Conservation (phyloP, 768 basidiomycete species). For the Suillus ampliporus region DNA sequence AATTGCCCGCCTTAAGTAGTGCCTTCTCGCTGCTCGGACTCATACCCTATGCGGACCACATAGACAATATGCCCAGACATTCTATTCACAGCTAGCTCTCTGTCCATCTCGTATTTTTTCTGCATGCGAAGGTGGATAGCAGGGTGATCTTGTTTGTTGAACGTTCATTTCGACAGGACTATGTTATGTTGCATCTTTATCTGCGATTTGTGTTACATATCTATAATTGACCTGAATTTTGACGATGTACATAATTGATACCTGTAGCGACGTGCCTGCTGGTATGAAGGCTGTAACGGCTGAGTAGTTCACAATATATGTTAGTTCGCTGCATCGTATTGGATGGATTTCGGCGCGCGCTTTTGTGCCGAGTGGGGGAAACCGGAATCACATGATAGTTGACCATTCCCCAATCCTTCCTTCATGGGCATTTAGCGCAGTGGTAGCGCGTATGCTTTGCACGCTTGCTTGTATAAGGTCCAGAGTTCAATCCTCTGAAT, state of each 20-base stretch:
- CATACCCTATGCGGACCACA: constrained; percentile 2
- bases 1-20: constrained; percentile 43
- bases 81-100: neutral
- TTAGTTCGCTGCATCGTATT: neutral
- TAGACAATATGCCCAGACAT: neutral
- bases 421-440: constrained; percentile 36
- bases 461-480: constrained; percentile 45
- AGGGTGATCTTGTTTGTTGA: neutral
- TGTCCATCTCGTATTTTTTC: neutral
- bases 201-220: neutral
- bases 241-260: constrained; percentile 1
- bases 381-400: neutral
- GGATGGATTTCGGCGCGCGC: no score
- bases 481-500: constrained; percentile 50
- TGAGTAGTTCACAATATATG: neutral
- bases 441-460: constrained; percentile 53
- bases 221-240: neutral
- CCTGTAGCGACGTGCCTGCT: neutral
- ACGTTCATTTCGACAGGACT: neutral
- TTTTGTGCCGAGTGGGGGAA: no score
- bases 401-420: neutral
- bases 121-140: neutral
- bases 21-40: neutral
- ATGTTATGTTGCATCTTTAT: constrained; percentile 6
- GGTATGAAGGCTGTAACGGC: no score